A percentile compares a stretch with the other conserved stretches of the same genome.
Evolutionary conservation across 768 basidiomycete genomes (phyloP).

Genomic region (Suillus americanus): DNA sequence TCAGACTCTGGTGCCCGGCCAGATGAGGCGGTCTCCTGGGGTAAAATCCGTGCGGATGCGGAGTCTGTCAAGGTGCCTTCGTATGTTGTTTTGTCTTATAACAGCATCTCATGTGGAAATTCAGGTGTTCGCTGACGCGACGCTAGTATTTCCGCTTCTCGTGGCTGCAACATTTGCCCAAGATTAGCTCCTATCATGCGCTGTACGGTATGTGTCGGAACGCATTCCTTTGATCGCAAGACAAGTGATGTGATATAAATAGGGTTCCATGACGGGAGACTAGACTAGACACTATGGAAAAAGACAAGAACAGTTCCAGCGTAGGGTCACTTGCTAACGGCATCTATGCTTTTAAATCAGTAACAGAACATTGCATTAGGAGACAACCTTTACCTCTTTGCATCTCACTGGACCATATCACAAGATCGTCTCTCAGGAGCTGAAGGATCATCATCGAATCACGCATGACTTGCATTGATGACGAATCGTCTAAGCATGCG

Average conservation of each 20-base stretch:
- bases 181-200: conserved; percentile 16
- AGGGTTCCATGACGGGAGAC: conserved; percentile 3
- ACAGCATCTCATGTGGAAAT: conserved; percentile 6
- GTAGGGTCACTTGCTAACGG: background rate
- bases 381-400: conserved; percentile 33
- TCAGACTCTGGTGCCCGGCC: conserved; percentile 96
- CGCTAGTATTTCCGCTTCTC: conserved; percentile 90
- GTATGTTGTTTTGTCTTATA: background rate
- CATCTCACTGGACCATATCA: conserved; percentile 84
- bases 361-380: background rate
- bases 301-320: background rate
- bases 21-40: conserved; percentile 98
- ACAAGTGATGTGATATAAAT: conserved; percentile 2
- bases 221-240: background rate
- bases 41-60: conserved; percentile 88
- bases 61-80: conserved; percentile 74
- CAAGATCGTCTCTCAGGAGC: conserved; percentile 79
- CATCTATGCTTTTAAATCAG: background rate
- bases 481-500: conserved; percentile 49
- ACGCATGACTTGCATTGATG: conserved; percentile 45
- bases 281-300: background rate
- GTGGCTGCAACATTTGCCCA: conserved; percentile 93
- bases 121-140: conserved; percentile 92
- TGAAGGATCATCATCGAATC: conserved; percentile 87
- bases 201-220: background rate